Base-by-base conservation (phyloP, 2,329 filamentous ascomycete genomes). In the Fusarium piperis region DNA sequence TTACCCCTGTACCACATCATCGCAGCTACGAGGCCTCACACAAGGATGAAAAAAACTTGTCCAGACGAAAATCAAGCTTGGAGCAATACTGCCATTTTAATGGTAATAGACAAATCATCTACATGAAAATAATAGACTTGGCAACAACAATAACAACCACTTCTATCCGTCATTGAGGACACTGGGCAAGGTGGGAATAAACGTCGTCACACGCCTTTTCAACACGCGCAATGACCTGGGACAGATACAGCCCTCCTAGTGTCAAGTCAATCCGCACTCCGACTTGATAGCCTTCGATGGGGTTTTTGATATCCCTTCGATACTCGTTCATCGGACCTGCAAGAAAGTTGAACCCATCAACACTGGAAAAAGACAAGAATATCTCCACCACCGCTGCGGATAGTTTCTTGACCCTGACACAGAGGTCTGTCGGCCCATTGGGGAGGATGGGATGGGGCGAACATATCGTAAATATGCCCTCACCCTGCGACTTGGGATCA, bases 381-480 rank as follows among this genome's bases (percentile, higher is more conserved):
- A 44, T 15, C 39, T 23, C 20, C 39, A 23, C 38, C 23, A 5
- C 5, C 3, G 23, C 5, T 23, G 23, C 3, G 23, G 23, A 23
- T 23, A 5, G 3, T 23, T 23, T 23, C 23, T 23, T 3, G 23
- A 23, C 23, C 39, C 23, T 20, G 12, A 44, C 20, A 4, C 15
- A 7, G 6, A 28, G 46, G 10, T 51, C 46, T 8, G 10, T 32
- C 13, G 26, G 46, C 12, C 28, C 46, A 18, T 28, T 51, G 8
- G 64, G 62, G 6, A 67, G 32, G 30, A 67, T 55, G 11, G 62
- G 36, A n/a, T 51, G 44, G 10, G 18, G 18, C 1, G 62, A 65
- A 18, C 30, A 30, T 6, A 60, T 23, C 13, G 36, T 60, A 32
- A 65, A 67, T 20, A 60, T 23, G 2, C 53, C 44, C 10, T 26